A percentile compares a stretch with the other conserved stretches of the same genome.
Evolutionary conservation across 345 rosid genomes (phyloP).

Genomic region (Arabidopsis suecica): DNA sequence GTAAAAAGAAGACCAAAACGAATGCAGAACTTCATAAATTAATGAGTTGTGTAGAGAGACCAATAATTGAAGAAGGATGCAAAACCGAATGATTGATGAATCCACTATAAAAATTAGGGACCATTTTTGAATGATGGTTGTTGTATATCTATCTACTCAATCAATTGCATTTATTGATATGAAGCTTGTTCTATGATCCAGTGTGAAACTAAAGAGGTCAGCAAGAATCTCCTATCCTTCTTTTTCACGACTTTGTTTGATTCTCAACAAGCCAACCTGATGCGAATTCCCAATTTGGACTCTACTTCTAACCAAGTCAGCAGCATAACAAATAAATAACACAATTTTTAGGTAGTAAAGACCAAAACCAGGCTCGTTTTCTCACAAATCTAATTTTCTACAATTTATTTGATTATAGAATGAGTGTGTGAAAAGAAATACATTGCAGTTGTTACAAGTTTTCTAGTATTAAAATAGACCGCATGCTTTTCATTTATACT

Average conservation of each 20-base stretch:
- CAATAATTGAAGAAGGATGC: slow-evolving; percentile 32
- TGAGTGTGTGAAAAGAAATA: slow-evolving; percentile 8
- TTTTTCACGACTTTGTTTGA: slow-evolving; percentile 27
- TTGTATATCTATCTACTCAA: slow-evolving; percentile 37
- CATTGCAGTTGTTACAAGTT: slow-evolving; percentile 26
- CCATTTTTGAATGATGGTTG: slow-evolving; percentile 37
- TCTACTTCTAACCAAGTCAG: neutral
- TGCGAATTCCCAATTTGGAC: neutral
- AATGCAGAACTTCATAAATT: neutral
- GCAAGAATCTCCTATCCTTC: slow-evolving; percentile 16
- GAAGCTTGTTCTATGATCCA: slow-evolving; percentile 13
- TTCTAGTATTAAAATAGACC: neutral
- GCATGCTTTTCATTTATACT: neutral
- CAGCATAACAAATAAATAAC: neutral
- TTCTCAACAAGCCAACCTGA: neutral
- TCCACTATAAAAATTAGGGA: slow-evolving; percentile 40
- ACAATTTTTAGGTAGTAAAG: slow-evolving; percentile 1
- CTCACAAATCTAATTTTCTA: slow-evolving; percentile 1
- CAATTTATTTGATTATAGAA: slow-evolving; percentile 24
- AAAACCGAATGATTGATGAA: slow-evolving; percentile 35
- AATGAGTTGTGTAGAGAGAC: slow-evolving; percentile 15
- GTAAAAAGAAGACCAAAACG: neutral
- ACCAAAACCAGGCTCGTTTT: slow-evolving; percentile 14
- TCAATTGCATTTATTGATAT: slow-evolving; percentile 36
- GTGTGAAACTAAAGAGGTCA: slow-evolving; percentile 44